Conservation (phyloP, 495 filamentous ascomycete genomes). For the Lasiosphaeriaceae sp. region DNA sequence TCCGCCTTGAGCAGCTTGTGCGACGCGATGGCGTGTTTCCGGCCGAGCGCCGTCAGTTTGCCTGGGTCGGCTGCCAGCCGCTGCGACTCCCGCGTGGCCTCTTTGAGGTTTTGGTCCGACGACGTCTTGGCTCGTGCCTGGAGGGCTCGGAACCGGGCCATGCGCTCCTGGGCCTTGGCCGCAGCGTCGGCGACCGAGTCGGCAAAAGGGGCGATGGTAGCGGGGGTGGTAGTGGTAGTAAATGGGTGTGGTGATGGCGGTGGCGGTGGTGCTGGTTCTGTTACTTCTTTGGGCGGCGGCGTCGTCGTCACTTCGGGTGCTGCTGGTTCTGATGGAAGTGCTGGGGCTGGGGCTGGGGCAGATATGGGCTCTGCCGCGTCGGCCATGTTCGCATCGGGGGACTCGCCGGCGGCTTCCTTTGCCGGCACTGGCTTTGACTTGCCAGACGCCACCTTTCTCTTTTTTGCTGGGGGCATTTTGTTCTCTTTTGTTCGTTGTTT, state of each 20-base stretch:
- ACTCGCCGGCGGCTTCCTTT: constrained; percentile 2
- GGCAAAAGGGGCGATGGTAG: constrained; percentile 6
- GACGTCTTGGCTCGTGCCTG: constrained; percentile 79
- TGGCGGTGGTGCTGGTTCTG: constrained; percentile 8
- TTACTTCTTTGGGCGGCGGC: background rate
- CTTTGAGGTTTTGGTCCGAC: constrained; percentile 73
- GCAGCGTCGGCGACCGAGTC: constrained; percentile 31
- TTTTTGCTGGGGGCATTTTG: constrained; percentile 46
- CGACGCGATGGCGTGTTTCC: constrained; percentile 78
- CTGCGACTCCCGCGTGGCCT: constrained; percentile 77
- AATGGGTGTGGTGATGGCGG: background rate
- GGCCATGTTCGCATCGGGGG: background rate
- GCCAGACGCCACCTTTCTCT: constrained; percentile 38
- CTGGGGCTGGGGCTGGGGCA: constrained; percentile 1
- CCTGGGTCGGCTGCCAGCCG: constrained; percentile 72
- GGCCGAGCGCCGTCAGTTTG: constrained; percentile 65
- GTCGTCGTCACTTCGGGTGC: too few species aligned
- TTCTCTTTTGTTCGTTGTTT: background rate
- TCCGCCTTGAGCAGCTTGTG: constrained; percentile 94
- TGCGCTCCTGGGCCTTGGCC: constrained; percentile 52
- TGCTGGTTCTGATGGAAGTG: constrained; percentile 6
- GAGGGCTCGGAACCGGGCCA: constrained; percentile 77
- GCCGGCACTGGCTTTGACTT: constrained; percentile 15
- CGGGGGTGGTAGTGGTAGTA: constrained; percentile 2
- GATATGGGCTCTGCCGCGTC: constrained; percentile 2